phyloP scores from a whole-genome alignment of 2,329 filamentous ascomycete genomes.

The Fusarium sarcochroum region DNA sequence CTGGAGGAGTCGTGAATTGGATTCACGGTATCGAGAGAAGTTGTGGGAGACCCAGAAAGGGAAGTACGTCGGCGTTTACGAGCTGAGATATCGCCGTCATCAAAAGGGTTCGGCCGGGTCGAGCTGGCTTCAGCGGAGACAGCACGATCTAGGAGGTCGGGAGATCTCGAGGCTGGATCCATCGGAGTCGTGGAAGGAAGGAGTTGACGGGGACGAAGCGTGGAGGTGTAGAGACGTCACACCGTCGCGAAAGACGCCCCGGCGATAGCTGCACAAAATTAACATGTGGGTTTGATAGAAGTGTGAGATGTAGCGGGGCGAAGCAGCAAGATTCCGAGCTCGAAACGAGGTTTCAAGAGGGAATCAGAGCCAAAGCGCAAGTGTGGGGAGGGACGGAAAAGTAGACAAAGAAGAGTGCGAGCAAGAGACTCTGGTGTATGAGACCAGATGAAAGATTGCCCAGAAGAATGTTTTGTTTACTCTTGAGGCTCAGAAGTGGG shows the following conservation, averaged over 20 bases:
- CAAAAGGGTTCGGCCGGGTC: constrained; percentile 74
- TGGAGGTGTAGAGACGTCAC: constrained; percentile 63
- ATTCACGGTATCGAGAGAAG: constrained; percentile 62
- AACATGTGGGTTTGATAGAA: constrained; percentile 66
- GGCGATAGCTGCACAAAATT: constrained; percentile 66
- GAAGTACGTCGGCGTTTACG: constrained; percentile 75
- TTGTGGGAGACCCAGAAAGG: constrained; percentile 66
- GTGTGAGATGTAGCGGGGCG: constrained; percentile 39
- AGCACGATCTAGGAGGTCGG: constrained; percentile 70
- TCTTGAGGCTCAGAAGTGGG: constrained; percentile 38
- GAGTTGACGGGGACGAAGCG: constrained; percentile 56
- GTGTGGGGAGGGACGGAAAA: constrained; percentile 2
- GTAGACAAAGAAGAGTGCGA: constrained; percentile 27
- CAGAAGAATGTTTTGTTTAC: constrained; percentile 32
- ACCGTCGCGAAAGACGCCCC: constrained; percentile 68
- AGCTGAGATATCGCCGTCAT: constrained; percentile 68
- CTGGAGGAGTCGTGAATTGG: constrained; percentile 52
- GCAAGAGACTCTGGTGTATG: constrained; percentile 24
- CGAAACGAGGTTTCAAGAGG: constrained; percentile 22
- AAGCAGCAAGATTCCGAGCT: constrained; percentile 37
- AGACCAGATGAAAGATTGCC: constrained; percentile 26
- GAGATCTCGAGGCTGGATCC: constrained; percentile 65
- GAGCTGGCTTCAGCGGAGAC: constrained; percentile 74
- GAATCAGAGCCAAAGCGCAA: constrained; percentile 30
- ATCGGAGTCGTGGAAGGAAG: constrained; percentile 62